Conservation (phyloP, 23 red algal species). For the Cyanidiococcus yangmingshanensis region DNA sequence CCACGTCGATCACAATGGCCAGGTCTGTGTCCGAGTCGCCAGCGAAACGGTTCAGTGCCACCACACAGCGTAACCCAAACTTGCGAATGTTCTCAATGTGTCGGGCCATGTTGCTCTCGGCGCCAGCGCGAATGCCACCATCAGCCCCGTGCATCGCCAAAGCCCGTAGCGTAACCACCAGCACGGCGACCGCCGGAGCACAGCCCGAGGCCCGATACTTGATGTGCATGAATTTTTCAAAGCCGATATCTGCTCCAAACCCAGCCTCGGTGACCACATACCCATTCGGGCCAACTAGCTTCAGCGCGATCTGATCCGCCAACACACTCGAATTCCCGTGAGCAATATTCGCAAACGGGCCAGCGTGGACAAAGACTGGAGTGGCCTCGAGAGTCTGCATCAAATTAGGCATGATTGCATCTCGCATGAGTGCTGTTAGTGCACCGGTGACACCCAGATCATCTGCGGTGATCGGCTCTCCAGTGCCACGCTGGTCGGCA, state of each 20-base stretch:
- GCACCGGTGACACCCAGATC: conserved; percentile 91
- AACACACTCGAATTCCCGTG: conserved; percentile 93
- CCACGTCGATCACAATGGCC: conserved; percentile 40
- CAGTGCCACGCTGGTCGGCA: conserved; percentile 34
- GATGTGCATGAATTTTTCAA: conserved; percentile 90
- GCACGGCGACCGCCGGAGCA: conserved; percentile 45
- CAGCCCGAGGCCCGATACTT: conserved; percentile 76
- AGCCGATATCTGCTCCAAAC: conserved; percentile 93
- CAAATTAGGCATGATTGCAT: conserved; percentile 87
- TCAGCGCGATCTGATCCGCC: conserved; percentile 79
- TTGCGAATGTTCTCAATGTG: conserved; percentile 71
- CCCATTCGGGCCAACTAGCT: conserved; percentile 82
- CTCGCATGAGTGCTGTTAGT: conserved; percentile 91
- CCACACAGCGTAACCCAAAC: conserved; percentile 74
- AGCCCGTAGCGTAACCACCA: conserved; percentile 87
- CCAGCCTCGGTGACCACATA: conserved; percentile 94
- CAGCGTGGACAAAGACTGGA: conserved; percentile 89
- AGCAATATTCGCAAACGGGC: conserved; percentile 98
- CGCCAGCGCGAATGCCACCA: conserved; percentile 60
- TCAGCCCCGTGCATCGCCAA: conserved; percentile 80
- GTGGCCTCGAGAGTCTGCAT: conserved; percentile 96
- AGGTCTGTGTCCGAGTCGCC: conserved; percentile 69
- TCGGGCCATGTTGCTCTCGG: conserved; percentile 62
- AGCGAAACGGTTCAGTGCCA: conserved; percentile 70
- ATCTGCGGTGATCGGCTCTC: conserved; percentile 70